Evolutionary conservation across 2,329 filamentous ascomycete species (phyloP), one percentile per base, ranked within the genome.

Genomic region (Fusarium acutatum): DNA sequence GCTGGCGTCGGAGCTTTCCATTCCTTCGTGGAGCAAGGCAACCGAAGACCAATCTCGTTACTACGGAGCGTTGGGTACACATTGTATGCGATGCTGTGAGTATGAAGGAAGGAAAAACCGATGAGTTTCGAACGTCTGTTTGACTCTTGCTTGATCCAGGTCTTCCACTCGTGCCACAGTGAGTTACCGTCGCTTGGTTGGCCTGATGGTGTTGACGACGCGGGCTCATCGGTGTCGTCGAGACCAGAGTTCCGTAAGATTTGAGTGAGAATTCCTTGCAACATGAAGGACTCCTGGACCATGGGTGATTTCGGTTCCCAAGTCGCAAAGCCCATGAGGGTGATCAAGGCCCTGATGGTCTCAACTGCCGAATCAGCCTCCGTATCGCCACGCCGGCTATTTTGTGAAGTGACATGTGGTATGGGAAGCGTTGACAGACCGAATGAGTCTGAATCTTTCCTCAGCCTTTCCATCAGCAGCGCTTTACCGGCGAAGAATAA

Each of bases 71-170:
- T 78, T 1, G 82, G 82, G 35, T 82, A 83, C 6, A 81, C 77
- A 28, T 83, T 81, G 65, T 83, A 83, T 5, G 82, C 82, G 13
- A 83, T 79, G 56, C 80, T 83, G 62, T 83, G 81, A 0, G 79
- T 82, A 52, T 83, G 81, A 8, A 83, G 74, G 57, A 83, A 83
- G 1, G 81, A 81, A 37, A 83, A 83, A 1, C 81, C 80, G 7
- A 83, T 82, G 6, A 83, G 76, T 49, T 83, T 83, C 0, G 82
- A 74, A 11, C 82, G 75, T 5, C 82, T 77, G 6, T 64, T 38
- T 1, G 81, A 82, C 57, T 83, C 82, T 32, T 79, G 74, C 6
- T 64, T 73, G 1, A 79, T 71, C 82, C 82, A 83, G 1, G 69
- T 64, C 4, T 76, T 60, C 82, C 82, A 83, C 7, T 67, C 53